phyloP scores from a whole-genome alignment of 148 eudicot species.

The Chenopodium formosanum region DNA sequence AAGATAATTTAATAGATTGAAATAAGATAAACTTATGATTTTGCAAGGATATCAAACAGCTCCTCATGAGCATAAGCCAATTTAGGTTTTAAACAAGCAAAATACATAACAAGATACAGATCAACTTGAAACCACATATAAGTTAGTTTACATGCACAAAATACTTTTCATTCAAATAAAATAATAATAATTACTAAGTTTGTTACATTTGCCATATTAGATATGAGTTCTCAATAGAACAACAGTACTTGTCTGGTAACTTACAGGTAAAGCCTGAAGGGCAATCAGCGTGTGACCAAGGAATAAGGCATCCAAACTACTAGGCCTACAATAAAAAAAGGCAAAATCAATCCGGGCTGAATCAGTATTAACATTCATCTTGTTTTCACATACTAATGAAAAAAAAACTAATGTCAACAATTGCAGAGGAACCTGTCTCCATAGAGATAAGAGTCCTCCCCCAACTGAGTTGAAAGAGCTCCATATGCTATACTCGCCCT shows the following conservation, averaged over 20 bases:
- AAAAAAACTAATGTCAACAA: neutral
- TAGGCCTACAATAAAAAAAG: constrained; percentile 54
- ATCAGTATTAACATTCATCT: constrained; percentile 11
- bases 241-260: constrained; percentile 25
- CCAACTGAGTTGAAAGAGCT: constrained; percentile 82
- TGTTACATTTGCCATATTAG: neutral
- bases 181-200: neutral
- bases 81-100: neutral
- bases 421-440: constrained; percentile 53
- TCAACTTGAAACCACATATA: constrained; percentile 1
- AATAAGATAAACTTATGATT: neutral
- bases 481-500: constrained; percentile 62
- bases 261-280: constrained; percentile 88
- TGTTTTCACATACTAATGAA: neutral
- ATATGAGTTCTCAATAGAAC: neutral
- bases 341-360: neutral
- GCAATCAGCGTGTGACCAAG: constrained; percentile 79
- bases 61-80: neutral
- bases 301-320: constrained; percentile 90
- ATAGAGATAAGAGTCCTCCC: constrained; percentile 59
- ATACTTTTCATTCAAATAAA: neutral
- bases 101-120: neutral
- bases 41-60: neutral
- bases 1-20: neutral
- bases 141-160: neutral